Percentiles rank a stretch among this genome's conserved stretches.
Conservation (phyloP, 2,329 filamentous ascomycete species). For the Ceratocystis cubensis region DNA sequence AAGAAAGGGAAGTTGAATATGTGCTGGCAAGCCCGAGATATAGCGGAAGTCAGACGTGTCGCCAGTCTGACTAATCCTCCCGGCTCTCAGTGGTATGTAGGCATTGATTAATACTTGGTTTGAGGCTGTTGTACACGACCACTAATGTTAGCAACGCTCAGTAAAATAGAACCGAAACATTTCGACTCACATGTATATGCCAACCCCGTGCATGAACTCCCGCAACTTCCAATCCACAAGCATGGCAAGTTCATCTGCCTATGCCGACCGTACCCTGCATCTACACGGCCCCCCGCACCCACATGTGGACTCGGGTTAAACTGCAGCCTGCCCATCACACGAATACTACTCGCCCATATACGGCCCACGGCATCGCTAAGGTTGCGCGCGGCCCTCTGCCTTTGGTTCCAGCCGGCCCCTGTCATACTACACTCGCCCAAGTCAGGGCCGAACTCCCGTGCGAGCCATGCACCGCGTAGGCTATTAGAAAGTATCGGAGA, state of each 20-base stretch:
- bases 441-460: slow-evolving; percentile 15
- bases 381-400: not conserved
- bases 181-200: slow-evolving; percentile 11
- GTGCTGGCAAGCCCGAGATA: slow-evolving; percentile 1
- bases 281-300: not conserved
- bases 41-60: not conserved
- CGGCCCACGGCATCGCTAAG: slow-evolving; percentile 3
- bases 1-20: not conserved
- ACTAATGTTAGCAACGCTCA: not conserved
- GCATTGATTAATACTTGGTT: slow-evolving; percentile 9
- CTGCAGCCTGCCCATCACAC: slow-evolving; percentile 13
- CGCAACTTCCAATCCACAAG: slow-evolving; percentile 16
- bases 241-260: slow-evolving; percentile 13
- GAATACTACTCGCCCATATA: slow-evolving; percentile 9
- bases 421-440: not conserved
- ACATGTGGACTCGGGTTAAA: not conserved
- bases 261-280: slow-evolving; percentile 12
- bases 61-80: not conserved
- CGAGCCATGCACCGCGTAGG: not conserved
- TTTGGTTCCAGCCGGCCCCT: not conserved
- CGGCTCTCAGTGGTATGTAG: slow-evolving; percentile 12
- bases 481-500: not conserved
- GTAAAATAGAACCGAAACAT: not conserved
- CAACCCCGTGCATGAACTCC: slow-evolving; percentile 12
- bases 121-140: not conserved